Percentiles rank a stretch among this genome's conserved stretches.
Evolutionary conservation across 1,284 basidiomycete species (phyloP).

Genomic region (Papiliotrema fonsecae): DNA sequence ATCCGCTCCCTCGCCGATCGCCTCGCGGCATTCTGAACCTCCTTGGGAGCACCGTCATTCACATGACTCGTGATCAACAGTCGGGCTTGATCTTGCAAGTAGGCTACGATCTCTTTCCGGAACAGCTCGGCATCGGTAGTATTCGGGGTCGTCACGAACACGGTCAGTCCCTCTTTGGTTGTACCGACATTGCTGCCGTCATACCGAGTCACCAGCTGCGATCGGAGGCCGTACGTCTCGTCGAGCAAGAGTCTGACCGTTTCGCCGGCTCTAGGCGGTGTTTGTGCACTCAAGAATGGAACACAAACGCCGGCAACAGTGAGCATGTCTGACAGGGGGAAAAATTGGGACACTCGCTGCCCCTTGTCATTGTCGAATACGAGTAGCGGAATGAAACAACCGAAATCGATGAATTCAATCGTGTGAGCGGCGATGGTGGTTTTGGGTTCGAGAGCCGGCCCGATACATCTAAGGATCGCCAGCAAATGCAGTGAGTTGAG

Average conservation of each 20-base stretch:
- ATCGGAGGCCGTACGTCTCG: neutral
- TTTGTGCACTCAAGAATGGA: neutral
- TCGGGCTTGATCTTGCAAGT: neutral
- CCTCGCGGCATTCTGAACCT: neutral
- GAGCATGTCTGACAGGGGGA: neutral
- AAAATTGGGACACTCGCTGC: too few relatives aligned
- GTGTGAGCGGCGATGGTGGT: neutral
- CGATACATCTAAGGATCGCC: neutral
- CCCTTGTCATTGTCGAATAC: too few relatives aligned
- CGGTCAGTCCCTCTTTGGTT: neutral
- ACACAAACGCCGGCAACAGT: neutral
- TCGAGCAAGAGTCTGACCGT: neutral
- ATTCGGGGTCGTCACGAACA: neutral
- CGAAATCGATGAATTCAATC: constrained; percentile 1
- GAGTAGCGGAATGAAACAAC: constrained; percentile 1
- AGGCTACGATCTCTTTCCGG: neutral
- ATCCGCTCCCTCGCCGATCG: neutral
- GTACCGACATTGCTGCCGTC: neutral
- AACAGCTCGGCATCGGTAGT: neutral
- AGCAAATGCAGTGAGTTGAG: neutral
- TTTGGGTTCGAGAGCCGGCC: neutral
- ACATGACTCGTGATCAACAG: neutral
- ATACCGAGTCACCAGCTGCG: neutral
- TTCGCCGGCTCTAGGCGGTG: neutral
- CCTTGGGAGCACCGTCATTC: neutral